phyloP scores from a whole-genome alignment of 768 basidiomycete species.

The Termitomyces heimii region DNA sequence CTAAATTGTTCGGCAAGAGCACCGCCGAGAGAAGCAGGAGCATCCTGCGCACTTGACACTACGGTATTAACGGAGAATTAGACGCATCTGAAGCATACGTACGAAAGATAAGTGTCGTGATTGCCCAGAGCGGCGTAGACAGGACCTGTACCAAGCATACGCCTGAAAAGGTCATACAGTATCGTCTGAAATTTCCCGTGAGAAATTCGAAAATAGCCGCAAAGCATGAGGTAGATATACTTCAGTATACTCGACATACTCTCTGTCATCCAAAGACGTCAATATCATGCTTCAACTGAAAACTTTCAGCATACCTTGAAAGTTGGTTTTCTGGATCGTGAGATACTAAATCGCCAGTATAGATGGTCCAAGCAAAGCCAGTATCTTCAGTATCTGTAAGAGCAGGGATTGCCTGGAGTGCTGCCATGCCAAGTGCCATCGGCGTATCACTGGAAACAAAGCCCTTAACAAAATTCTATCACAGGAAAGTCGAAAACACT shows the following conservation, averaged over 20 bases:
- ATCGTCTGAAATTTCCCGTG: slow-evolving; percentile 36
- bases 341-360: slow-evolving; percentile 69
- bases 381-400: slow-evolving; percentile 53
- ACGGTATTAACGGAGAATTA: background rate
- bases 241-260: slow-evolving; percentile 58
- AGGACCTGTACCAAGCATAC: slow-evolving; percentile 57
- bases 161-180: slow-evolving; percentile 62
- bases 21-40: slow-evolving; percentile 52
- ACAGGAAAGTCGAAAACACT: background rate
- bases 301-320: slow-evolving; percentile 38
- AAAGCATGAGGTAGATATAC: slow-evolving; percentile 22
- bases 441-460: slow-evolving; percentile 51
- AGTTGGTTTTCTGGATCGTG: slow-evolving; percentile 65
- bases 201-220: background rate
- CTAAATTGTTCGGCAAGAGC: slow-evolving; percentile 54
- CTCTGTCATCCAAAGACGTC: slow-evolving; percentile 26
- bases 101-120: slow-evolving; percentile 72
- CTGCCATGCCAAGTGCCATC: slow-evolving; percentile 50
- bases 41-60: slow-evolving; percentile 46
- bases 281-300: background rate
- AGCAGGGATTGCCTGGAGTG: slow-evolving; percentile 60
- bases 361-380: slow-evolving; percentile 62
- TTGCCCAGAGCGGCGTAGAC: slow-evolving; percentile 74
- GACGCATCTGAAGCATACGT: slow-evolving; percentile 11
- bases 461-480: background rate